Conservation (phyloP, 257 asterid species). For the Paulownia fortunei region DNA sequence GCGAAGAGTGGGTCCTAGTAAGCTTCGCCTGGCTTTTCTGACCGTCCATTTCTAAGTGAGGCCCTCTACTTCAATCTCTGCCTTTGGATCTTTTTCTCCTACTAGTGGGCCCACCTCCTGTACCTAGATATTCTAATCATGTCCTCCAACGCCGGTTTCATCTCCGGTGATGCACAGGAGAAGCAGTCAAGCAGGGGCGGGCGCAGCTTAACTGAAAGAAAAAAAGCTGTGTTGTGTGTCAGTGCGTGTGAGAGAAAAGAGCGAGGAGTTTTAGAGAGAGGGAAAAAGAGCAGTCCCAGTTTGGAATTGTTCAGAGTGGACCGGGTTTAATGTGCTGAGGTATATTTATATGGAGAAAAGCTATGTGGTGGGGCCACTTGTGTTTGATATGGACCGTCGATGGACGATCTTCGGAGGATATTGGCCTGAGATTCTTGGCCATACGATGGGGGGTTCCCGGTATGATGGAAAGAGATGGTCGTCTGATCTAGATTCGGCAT, state of each 20-base stretch:
- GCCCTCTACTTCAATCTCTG: slow-evolving; percentile 29
- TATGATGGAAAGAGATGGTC: slow-evolving; percentile 34
- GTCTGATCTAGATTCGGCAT: slow-evolving; percentile 49
- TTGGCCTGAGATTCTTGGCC: slow-evolving; percentile 23
- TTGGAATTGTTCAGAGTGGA: slow-evolving; percentile 40
- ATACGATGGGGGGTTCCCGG: slow-evolving; percentile 47
- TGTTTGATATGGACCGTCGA: slow-evolving; percentile 42
- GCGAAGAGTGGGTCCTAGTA: slow-evolving; percentile 76
- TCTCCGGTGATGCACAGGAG: slow-evolving; percentile 53
- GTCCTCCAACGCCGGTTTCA: slow-evolving; percentile 57
- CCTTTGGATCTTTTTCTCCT: slow-evolving; percentile 27
- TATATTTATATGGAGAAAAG: slow-evolving; percentile 38
- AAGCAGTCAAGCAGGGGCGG: slow-evolving; percentile 29
- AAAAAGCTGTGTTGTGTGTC: neutral
- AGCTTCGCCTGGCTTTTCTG: slow-evolving; percentile 72
- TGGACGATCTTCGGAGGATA: slow-evolving; percentile 31
- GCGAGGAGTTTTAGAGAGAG: slow-evolving; percentile 25
- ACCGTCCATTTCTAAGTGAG: slow-evolving; percentile 58
- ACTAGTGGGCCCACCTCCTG: slow-evolving; percentile 39
- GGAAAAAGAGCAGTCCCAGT: slow-evolving; percentile 17
- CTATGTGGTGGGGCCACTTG: slow-evolving; percentile 47
- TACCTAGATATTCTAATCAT: slow-evolving; percentile 52
- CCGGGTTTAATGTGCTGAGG: slow-evolving; percentile 39
- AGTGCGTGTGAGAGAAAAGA: neutral
- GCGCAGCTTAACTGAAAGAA: slow-evolving; percentile 28